Conservation (phyloP, 495 filamentous ascomycete species). For the Lichenothelia convexa region DNA sequence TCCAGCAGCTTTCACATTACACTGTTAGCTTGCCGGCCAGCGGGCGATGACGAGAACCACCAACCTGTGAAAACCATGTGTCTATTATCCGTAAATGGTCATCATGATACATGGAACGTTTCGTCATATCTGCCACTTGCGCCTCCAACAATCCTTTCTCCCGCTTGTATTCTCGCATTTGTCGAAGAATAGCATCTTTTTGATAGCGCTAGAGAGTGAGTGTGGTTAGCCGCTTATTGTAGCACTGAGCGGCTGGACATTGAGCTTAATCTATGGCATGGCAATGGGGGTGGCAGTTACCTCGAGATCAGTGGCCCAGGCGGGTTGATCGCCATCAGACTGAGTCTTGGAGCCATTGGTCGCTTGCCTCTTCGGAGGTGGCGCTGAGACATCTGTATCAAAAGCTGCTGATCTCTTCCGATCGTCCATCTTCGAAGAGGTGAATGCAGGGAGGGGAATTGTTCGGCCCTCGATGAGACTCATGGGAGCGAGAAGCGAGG, state of each 20-base stretch:
- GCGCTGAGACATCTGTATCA: conserved; percentile 59
- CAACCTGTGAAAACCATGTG: conserved; percentile 80
- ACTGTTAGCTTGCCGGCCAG: neutral
- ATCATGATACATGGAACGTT: conserved; percentile 61
- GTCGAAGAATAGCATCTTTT: conserved; percentile 92
- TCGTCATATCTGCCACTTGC: conserved; percentile 55
- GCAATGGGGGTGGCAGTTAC: conserved; percentile 26
- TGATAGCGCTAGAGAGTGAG: conserved; percentile 59
- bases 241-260: neutral
- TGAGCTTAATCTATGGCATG: neutral
- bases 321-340: conserved; percentile 54
- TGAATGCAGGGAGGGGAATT: conserved; percentile 35
- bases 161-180: conserved; percentile 94
- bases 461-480: neutral
- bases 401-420: conserved; percentile 72
- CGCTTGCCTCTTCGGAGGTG: conserved; percentile 72
- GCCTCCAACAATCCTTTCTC: conserved; percentile 62
- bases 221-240: neutral
- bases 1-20: conserved; percentile 49
- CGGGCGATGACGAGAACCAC: conserved; percentile 8
- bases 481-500: neutral
- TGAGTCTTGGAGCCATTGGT: conserved; percentile 58
- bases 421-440: conserved; percentile 86
- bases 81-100: conserved; percentile 82
- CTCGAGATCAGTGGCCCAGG: conserved; percentile 75